phyloP scores from a whole-genome alignment of 2,329 filamentous ascomycete species.

The Botrytis byssoidea region DNA sequence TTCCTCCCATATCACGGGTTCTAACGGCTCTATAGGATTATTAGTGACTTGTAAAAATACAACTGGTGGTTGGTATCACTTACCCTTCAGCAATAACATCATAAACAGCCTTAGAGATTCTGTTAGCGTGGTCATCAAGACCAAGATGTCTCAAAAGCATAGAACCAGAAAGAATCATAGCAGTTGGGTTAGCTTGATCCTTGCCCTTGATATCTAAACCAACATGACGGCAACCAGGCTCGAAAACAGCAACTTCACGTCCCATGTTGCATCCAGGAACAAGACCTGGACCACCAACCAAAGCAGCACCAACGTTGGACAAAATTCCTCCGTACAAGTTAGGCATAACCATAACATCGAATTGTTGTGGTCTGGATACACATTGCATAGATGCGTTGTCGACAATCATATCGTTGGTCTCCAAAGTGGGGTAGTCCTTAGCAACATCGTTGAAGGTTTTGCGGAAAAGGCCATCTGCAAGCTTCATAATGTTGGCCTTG shows the following conservation, averaged over 20 bases:
- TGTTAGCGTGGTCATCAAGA: conserved; percentile 96
- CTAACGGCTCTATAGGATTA: conserved; percentile 64
- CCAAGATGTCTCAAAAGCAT: conserved; percentile 98
- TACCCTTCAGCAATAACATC: conserved; percentile 85
- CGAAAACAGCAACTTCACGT: conserved; percentile 95
- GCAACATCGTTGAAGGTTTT: conserved; percentile 92
- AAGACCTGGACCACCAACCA: conserved; percentile 94
- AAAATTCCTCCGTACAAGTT: conserved; percentile 98
- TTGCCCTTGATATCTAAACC: conserved; percentile 99
- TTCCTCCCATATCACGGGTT: conserved; percentile 95
- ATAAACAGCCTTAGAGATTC: conserved; percentile 85
- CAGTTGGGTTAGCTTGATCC: conserved; percentile 97
- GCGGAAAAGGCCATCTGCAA: conserved; percentile 97
- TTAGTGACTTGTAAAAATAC: conserved; percentile 36
- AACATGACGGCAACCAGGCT: conserved; percentile 98
- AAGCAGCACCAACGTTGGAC: conserved; percentile 96
- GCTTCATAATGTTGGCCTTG: conserved; percentile 99
- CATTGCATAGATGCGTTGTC: conserved; percentile 99
- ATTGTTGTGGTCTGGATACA: conserved; percentile 93
- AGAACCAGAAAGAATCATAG: conserved; percentile 88
- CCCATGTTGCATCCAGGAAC: conserved; percentile 99
- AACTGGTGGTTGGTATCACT: conserved; percentile 42
- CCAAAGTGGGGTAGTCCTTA: conserved; percentile 91
- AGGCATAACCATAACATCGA: conserved; percentile 99
- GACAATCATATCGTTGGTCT: conserved; percentile 99